Conservation (phyloP, 306 rosid genomes). For the Begonia loranthoides region DNA sequence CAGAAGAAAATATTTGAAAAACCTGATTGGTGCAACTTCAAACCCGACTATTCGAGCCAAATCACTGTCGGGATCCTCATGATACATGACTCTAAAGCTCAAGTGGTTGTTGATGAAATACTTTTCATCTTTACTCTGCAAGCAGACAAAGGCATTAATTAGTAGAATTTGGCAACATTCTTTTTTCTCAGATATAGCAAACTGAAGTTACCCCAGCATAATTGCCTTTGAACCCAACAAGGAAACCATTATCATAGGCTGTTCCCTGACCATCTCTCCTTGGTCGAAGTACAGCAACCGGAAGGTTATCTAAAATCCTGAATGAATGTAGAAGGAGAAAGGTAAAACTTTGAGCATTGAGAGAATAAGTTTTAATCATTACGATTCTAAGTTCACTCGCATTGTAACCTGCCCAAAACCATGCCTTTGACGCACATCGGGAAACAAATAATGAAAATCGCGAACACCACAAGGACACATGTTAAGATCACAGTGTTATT, state of each 20-base stretch:
- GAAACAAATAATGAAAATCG: too few relatives aligned
- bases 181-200: slow-evolving; percentile 12
- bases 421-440: too few relatives aligned
- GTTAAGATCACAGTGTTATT: too few relatives aligned
- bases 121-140: slow-evolving; percentile 90
- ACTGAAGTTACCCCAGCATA: slow-evolving; percentile 76
- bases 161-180: slow-evolving; percentile 1
- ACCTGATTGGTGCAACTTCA: slow-evolving; percentile 97
- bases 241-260: slow-evolving; percentile 88
- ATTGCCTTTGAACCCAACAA: slow-evolving; percentile 92
- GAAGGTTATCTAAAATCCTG: slow-evolving; percentile 99
- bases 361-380: too few relatives aligned
- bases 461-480: too few relatives aligned
- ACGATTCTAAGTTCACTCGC: too few relatives aligned
- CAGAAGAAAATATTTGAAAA: slow-evolving; percentile 4
- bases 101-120: slow-evolving; percentile 94
- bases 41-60: slow-evolving; percentile 92
- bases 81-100: slow-evolving; percentile 96
- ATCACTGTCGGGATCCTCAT: slow-evolving; percentile 84
- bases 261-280: slow-evolving; percentile 82
- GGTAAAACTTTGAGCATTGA: too few relatives aligned
- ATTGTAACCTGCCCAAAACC: too few relatives aligned
- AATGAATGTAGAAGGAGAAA: too few relatives aligned
- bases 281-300: slow-evolving; percentile 92
- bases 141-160: slow-evolving; percentile 17